Evolutionary conservation across 2,329 filamentous ascomycete genomes (phyloP).

Genomic region (Cladophialophora exuberans): DNA sequence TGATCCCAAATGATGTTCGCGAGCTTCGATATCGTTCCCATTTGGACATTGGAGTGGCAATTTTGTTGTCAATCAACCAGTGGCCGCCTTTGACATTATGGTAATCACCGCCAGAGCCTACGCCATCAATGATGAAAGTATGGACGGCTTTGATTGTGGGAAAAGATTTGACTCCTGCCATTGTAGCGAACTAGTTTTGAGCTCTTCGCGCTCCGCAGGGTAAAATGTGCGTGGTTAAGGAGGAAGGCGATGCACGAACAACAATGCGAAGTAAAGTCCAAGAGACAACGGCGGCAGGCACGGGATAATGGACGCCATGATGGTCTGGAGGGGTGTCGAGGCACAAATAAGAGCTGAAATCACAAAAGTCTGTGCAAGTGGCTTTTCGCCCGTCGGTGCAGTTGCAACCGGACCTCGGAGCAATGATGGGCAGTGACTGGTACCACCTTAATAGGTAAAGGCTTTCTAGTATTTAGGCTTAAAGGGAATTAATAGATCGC

Average conservation of each 20-base stretch:
- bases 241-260: neutral
- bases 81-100: conserved; percentile 72
- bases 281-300: neutral
- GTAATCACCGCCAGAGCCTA: conserved; percentile 62
- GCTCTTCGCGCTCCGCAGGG: too few species aligned
- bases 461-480: too few species aligned
- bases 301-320: conserved; percentile 1
- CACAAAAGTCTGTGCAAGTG: neutral
- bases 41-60: conserved; percentile 87
- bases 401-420: conserved; percentile 23
- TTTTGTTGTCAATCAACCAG: conserved; percentile 90
- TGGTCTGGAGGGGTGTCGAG: conserved; percentile 6
- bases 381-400: conserved; percentile 24
- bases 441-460: too few species aligned
- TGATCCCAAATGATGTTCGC: conserved; percentile 92
- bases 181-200: neutral
- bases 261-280: neutral
- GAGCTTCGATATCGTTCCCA: conserved; percentile 88
- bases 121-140: conserved; percentile 51
- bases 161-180: conserved; percentile 37
- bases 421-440: conserved; percentile 6
- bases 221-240: neutral
- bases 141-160: conserved; percentile 51
- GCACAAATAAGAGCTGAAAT: conserved; percentile 16
- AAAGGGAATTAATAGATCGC: too few species aligned